A percentile compares a stretch with the other conserved stretches of the same genome.
These are phyloP conservation scores for Musa acuminata DNA, from an alignment of 176 grass and related monocot genomes.

Conservation along the genomic window DNA sequence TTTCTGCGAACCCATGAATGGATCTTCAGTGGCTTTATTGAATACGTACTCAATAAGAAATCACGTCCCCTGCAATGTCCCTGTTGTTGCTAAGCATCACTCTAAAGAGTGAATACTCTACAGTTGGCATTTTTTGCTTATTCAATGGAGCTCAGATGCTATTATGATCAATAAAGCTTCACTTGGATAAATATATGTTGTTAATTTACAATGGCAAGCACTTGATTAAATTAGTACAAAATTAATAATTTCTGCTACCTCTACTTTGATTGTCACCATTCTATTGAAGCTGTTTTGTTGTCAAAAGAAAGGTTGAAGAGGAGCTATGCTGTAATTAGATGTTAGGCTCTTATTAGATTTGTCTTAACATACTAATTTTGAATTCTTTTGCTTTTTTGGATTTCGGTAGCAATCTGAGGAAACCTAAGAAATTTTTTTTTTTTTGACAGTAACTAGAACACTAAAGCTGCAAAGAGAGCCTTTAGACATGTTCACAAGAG, in stretches of 20 bases:
- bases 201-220: no score
- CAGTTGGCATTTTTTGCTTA: not conserved
- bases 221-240: not conserved
- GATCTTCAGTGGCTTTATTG: not conserved
- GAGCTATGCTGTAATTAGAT: no score
- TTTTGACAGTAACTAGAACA: no score
- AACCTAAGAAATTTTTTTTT: no score
- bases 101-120: not conserved
- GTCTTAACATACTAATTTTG: no score
- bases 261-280: not conserved
- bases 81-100: not conserved
- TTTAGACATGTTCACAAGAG: constrained; percentile 39
- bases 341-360: no score
- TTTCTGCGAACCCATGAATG: not conserved
- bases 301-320: no score
- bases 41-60: not conserved
- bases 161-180: not conserved
- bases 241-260: not conserved
- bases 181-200: no score
- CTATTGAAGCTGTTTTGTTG: not conserved
- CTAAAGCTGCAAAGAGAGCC: not conserved
- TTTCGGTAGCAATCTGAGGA: no score
- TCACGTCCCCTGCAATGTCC: not conserved
- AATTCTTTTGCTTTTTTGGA: no score
- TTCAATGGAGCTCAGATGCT: not conserved